Evolutionary conservation across 2,329 filamentous ascomycete species (phyloP), one percentile per base, ranked within the genome.

Genomic region (Didymella keratinophila): DNA sequence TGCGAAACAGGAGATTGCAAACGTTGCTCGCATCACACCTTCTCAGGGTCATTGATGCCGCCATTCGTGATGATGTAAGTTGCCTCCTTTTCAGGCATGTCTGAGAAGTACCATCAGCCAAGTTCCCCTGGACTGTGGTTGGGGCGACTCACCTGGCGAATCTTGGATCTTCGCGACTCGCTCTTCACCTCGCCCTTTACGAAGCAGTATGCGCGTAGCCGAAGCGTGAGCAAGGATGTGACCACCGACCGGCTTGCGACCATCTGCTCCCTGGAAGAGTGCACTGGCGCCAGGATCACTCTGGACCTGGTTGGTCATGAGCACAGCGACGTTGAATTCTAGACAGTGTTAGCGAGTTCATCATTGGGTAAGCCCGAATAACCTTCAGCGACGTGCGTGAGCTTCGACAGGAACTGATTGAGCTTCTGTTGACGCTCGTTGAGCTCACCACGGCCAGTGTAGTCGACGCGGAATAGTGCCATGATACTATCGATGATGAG

Each of bases 401-500:
- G 76, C 71, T 85, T 86, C 61, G 84, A 84, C 37, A 90, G 77
- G 70, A 89, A 89, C 62, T 87, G 83, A 58, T 86, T 87, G 30
- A 90, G 79, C 68, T 88, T 89, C 75, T 89, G 86, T 74, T 90
- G 88, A 27, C 88, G 83, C 64, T 90, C 88, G 20, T 85, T 86
- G 56, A 90, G 80, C 71, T 90, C 88, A 18, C 87, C 88, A 53
- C 88, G 85, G 8, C 88, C 88, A 65, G 81, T 83, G 66, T 85
- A 90, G 74, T 90, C 88, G 43, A 87, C 86, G 32, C 88, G 84
- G 68, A 89, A 90, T 54, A 87, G 84, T 45, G 87, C 86, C 84
- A 89, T 89, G 69, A 90, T 87, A 67, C 86, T 89, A 76, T 90
- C 88, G 67, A 90, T 84, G 63, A 90, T 82, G 49, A 90, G 79